Evolutionary conservation across 2,329 filamentous ascomycete genomes (phyloP).

Genomic region (Botrytis medusae): DNA sequence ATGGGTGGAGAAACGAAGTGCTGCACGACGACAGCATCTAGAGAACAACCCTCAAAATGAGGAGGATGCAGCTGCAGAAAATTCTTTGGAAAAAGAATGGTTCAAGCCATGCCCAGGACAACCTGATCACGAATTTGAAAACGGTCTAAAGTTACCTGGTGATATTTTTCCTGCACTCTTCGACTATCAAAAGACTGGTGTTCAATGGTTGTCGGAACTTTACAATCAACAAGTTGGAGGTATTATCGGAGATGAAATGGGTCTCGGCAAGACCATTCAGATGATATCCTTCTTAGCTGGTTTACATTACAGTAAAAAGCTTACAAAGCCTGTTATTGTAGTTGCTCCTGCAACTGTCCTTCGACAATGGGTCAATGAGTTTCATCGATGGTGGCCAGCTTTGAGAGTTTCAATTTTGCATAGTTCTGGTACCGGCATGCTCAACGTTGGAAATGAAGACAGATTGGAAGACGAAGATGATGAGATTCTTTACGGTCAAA

Average conservation of each 20-base stretch:
- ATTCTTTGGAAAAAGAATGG: conserved; percentile 64
- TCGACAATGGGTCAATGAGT: conserved; percentile 97
- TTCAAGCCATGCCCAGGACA: conserved; percentile 82
- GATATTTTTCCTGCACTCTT: conserved; percentile 93
- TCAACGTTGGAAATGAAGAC: conserved; percentile 71
- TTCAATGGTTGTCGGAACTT: conserved; percentile 93
- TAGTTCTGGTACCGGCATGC: conserved; percentile 93
- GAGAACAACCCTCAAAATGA: conserved; percentile 42
- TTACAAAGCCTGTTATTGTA: conserved; percentile 82
- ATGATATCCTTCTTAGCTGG: conserved; percentile 70
- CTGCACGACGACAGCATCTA: conserved; percentile 51
- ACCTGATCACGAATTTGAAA: conserved; percentile 71
- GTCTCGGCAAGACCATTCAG: conserved; percentile 90
- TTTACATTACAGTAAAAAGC: conserved; percentile 84
- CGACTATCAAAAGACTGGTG: conserved; percentile 94
- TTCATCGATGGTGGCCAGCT: conserved; percentile 99
- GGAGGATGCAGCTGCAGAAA: conserved; percentile 46
- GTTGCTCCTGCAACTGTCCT: conserved; percentile 94
- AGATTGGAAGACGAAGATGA: conserved; percentile 55
- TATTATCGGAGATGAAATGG: conserved; percentile 98
- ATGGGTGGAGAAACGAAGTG: conserved; percentile 68
- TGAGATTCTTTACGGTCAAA: conserved; percentile 43
- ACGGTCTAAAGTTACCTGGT: conserved; percentile 76
- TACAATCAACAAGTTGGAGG: conserved; percentile 88
- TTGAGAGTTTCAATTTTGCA: conserved; percentile 92